Evolutionary conservation across 371 early-diverging fungal species (phyloP), one percentile per base, ranked within the genome.

Genomic region (Nematocida sp.): DNA sequence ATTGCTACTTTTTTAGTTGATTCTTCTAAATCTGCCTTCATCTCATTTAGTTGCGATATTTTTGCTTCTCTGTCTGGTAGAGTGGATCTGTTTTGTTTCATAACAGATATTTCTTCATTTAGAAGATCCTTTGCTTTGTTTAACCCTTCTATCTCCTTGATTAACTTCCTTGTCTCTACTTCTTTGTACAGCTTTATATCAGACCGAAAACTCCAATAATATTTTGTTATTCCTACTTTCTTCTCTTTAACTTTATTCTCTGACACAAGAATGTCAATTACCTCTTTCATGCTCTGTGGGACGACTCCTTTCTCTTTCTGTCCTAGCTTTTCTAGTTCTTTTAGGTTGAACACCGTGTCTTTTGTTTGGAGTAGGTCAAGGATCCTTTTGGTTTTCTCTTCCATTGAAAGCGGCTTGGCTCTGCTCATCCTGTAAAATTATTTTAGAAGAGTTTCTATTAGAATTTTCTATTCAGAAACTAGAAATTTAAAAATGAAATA

Each of bases 201-300:
- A 73, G 92, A 91, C 1, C 93, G 92, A 83, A 93, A 95, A 5
- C 92, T 89, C 95, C 95, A 96, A 84, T 88, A 95, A 83, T 92
- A 93, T 78, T 92, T 95, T 11, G 92, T 91, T 13, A 91, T 90
- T 7, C 94, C 96, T 67, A 94, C 92, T 87, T 94, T 95, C 75
- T 96, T 95, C n/a, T 86, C 85, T n/a, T 87, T 88, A 11, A 94
- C 93, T 39, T 93, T 81, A 27, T 90, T 90, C 87, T 96, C 96
- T 84, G 92, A 91, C n/a, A 95, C 92, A 33, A 95, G 89, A 15
- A 89, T 87, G 81, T 93, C 92, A 0, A 96, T 83, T 1, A 95
- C 91, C 60, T 94, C 95, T 85, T 94, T 94, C 72, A 95, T 91
- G 0, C 93, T 89, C 73, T 93, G 93, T 23, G 88, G 74, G 0